Conservation (phyloP, 2,329 filamentous ascomycete species). For the Alternaria conjuncta region DNA sequence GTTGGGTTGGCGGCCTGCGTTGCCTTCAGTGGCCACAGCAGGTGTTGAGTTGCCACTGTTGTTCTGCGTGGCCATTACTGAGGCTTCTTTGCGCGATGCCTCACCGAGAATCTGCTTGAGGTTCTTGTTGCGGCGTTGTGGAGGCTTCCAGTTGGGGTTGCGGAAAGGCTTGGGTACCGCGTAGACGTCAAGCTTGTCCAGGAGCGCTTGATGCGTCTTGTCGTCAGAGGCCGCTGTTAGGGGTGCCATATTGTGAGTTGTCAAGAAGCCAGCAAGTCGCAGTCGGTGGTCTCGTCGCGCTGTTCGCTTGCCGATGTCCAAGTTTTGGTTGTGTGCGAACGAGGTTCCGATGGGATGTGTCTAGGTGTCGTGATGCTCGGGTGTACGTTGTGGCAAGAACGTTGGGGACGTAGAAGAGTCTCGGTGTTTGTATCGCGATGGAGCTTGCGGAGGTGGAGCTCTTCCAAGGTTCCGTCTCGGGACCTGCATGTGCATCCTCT, state of each 20-base stretch:
- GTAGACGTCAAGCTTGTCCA: conserved; percentile 92
- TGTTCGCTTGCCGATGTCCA: neutral
- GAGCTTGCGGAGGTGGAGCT: conserved; percentile 33
- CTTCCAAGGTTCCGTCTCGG: conserved; percentile 7
- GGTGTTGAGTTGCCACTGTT: conserved; percentile 80
- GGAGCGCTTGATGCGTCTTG: conserved; percentile 78
- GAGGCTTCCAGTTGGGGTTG: conserved; percentile 87
- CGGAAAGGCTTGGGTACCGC: conserved; percentile 87
- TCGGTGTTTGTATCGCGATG: conserved; percentile 8
- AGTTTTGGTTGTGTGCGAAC: too few relatives aligned
- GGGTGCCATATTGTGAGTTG: conserved; percentile 56
- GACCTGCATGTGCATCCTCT: conserved; percentile 19
- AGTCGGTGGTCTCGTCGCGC: conserved; percentile 5
- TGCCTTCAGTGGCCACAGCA: conserved; percentile 45
- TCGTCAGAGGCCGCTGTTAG: conserved; percentile 76
- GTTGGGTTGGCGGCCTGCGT: conserved; percentile 70
- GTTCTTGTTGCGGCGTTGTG: conserved; percentile 97
- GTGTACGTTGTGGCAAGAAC: neutral
- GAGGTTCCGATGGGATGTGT: too few relatives aligned
- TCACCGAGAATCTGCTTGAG: conserved; percentile 96
- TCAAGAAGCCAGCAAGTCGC: neutral
- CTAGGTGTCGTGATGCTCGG: neutral
- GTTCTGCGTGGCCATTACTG: conserved; percentile 79
- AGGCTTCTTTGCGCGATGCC: conserved; percentile 86
- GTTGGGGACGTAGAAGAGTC: neutral